Base-by-base conservation (phyloP, 192 early-diverging fungal genomes). In the Coemansia sp. region DNA sequence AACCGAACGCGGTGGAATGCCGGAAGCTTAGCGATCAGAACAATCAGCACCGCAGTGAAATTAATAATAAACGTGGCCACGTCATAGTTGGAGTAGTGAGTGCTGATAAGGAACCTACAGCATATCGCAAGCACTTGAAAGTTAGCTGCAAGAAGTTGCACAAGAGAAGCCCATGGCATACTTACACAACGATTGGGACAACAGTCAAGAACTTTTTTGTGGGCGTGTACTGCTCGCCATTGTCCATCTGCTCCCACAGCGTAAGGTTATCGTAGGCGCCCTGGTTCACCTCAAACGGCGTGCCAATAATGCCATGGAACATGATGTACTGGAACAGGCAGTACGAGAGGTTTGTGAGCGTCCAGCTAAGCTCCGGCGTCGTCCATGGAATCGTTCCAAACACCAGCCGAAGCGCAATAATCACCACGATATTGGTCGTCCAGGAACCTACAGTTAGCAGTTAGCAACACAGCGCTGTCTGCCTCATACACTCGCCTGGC, bases 241-340 rank as follows among this genome's bases (percentile, higher is more conserved):
- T 88, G 80, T 99, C 96, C 67, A 99, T 95, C 80, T 99, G 96
- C 72, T 99, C 94, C 96, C 96, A 99, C 40, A 99, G 82, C 15
- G 94, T 99, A 38, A 95, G 69, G 47, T 88, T 89, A 64, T 93
- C 90, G 53, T 90, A 95, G 3, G 92, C 93, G 43, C 92, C 92
- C 75, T 96, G 92, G 62, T 92, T 89, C 28, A 93, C 84, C 60
- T 91, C 88, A 61, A 96, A 99, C 34, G 96, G 96, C 16, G 90
- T 90, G n/a, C 94, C 93, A 43, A 89, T 88, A 46, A 99, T 85
- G 82, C 91, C 90, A 75, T 99, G 96, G 71, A 99, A 99, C 91
- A 97, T 93, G 61, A 99, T 82, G 76, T 93, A 97, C 86, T 71
- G 88, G 84, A 93, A 93, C 49, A 87, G 68, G 65, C 94, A 93